Percentiles rank a stretch among this genome's conserved stretches.
These are phyloP conservation scores for Solanum dulcamara DNA, from an alignment of 257 asterid species.

Conservation along the genomic window DNA sequence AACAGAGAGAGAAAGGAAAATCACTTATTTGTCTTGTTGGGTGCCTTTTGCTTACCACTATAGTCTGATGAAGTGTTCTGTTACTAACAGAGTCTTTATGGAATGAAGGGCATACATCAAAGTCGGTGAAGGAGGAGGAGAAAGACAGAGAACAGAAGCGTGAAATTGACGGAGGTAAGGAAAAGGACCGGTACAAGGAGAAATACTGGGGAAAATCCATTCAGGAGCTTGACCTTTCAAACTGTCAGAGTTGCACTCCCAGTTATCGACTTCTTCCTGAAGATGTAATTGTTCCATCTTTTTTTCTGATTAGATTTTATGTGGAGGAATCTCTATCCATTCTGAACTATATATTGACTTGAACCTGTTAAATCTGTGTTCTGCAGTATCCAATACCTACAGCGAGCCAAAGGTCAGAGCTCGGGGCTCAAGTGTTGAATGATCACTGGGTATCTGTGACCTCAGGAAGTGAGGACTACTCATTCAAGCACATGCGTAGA, in stretches of 20 bases:
- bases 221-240: conserved; percentile 18
- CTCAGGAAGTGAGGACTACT: conserved; percentile 36
- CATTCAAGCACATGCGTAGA: conserved; percentile 37
- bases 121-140: conserved; percentile 40
- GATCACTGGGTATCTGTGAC: conserved; percentile 73
- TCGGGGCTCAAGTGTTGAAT: conserved; percentile 63
- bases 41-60: conserved; percentile 9
- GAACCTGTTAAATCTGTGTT: not conserved
- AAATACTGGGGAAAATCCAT: conserved; percentile 41
- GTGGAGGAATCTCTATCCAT: not conserved
- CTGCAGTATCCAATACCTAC: conserved; percentile 59
- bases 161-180: conserved; percentile 43
- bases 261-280: conserved; percentile 47
- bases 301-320: not conserved
- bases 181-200: conserved; percentile 41
- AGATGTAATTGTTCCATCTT: conserved; percentile 6
- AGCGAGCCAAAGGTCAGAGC: conserved; percentile 72
- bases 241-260: conserved; percentile 28
- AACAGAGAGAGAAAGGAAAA: not conserved
- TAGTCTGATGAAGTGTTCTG: not conserved
- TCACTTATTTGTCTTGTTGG: not conserved
- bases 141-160: conserved; percentile 57
- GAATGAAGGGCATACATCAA: conserved; percentile 59
- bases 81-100: conserved; percentile 43
- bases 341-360: not conserved